Percentiles rank a stretch among this genome's conserved stretches.
Conservation (phyloP, 2,329 filamentous ascomycete genomes). For the Leptodontidium sp. region DNA sequence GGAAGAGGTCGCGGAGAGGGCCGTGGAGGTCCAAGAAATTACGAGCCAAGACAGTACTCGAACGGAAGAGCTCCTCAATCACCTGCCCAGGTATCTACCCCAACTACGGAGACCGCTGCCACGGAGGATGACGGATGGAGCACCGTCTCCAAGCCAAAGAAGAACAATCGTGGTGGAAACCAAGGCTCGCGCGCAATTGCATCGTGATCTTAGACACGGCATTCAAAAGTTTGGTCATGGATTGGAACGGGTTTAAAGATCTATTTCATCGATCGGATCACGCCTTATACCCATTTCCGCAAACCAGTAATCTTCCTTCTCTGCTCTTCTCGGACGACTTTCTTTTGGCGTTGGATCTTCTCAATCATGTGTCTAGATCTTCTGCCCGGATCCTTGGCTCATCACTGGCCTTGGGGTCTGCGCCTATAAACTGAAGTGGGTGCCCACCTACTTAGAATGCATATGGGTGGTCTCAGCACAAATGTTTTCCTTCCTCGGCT, state of each 20-base stretch:
- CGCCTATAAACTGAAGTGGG: conserved; percentile 27
- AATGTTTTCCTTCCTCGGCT: conserved; percentile 30
- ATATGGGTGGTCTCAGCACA: conserved; percentile 42
- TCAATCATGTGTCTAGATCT: conserved; percentile 44
- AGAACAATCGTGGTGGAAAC: conserved; percentile 48
- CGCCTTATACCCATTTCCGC: conserved; percentile 22
- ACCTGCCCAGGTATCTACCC: conserved; percentile 49
- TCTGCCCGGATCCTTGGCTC: conserved; percentile 32
- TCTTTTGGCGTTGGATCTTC: conserved; percentile 45
- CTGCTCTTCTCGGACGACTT: conserved; percentile 39
- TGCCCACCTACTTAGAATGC: conserved; percentile 37
- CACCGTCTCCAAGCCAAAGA: conserved; percentile 57
- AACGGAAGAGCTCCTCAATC: conserved; percentile 57
- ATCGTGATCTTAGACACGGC: conserved; percentile 37
- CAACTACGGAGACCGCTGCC: conserved; percentile 49
- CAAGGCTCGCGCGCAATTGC: conserved; percentile 44
- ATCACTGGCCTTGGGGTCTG: conserved; percentile 31
- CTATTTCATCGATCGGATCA: conserved; percentile 14
- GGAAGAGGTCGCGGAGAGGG: conserved; percentile 50
- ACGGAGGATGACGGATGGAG: conserved; percentile 71
- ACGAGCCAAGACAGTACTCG: conserved; percentile 40
- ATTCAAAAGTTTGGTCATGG: conserved; percentile 20
- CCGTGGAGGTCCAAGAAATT: conserved; percentile 41
- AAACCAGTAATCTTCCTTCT: conserved; percentile 30
- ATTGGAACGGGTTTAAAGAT: conserved; percentile 18